Evolutionary conservation across 83 land plant genomes (phyloP).

Genomic region (Diphasiastrum complanatum): DNA sequence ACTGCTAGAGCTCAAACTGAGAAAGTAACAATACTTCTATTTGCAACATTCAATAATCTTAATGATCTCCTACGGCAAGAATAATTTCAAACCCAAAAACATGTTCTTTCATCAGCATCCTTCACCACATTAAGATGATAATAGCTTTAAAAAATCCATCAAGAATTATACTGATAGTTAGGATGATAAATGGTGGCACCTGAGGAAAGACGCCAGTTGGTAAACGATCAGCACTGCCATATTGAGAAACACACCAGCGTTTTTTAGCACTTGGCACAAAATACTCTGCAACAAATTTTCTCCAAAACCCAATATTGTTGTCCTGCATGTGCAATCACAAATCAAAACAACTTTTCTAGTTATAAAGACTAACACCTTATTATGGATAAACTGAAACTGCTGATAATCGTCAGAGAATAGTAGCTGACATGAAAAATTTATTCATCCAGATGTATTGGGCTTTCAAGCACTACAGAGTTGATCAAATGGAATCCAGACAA

Average conservation of each 20-base stretch:
- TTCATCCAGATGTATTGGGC: no score
- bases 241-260: conserved; percentile 97
- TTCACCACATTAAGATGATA: not conserved
- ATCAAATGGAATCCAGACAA: no score
- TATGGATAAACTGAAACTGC: not conserved
- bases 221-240: conserved; percentile 97
- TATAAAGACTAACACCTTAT: not conserved
- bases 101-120: no score
- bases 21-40: no score
- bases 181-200: conserved; percentile 33
- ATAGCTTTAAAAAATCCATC: not conserved
- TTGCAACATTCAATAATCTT: no score
- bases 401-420: not conserved
- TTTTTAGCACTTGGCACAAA: conserved; percentile 94
- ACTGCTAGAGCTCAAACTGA: no score
- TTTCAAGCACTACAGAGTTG: no score
- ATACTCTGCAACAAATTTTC: conserved; percentile 88
- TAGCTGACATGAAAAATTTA: not conserved
- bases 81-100: no score
- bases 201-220: conserved; percentile 99
- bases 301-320: conserved; percentile 92
- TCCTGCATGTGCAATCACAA: conserved; percentile 62
- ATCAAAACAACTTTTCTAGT: not conserved
- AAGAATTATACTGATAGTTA: not conserved
- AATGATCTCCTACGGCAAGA: no score